phyloP scores from a whole-genome alignment of 225 moss, liverwort and hornwort species.

The Lunularia cruciata region DNA sequence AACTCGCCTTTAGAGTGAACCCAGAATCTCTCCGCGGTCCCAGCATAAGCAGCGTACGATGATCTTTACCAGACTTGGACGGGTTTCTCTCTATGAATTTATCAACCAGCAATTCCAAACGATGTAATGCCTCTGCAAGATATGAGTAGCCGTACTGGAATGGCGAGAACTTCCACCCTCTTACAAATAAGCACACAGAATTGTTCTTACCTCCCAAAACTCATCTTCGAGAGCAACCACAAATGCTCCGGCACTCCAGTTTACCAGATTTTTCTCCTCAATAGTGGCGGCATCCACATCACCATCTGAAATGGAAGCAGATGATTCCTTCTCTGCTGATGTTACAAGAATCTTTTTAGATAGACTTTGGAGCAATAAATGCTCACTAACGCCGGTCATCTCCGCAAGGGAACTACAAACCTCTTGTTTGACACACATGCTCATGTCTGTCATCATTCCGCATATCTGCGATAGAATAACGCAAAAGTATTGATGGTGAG shows the following conservation, averaged over 20 bases:
- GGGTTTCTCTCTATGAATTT: too few relatives aligned
- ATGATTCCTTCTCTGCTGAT: constrained; percentile 49
- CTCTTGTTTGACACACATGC: constrained; percentile 74
- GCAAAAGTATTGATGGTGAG: too few relatives aligned
- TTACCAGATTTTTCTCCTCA: constrained; percentile 65
- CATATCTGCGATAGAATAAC: constrained; percentile 70
- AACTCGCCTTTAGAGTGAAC: too few relatives aligned
- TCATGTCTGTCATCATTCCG: constrained; percentile 91
- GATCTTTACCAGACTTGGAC: too few relatives aligned
- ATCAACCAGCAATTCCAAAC: too few relatives aligned
- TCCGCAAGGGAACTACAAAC: constrained; percentile 81
- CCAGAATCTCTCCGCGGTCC: too few relatives aligned
- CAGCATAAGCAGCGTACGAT: too few relatives aligned
- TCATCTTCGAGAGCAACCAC: constrained; percentile 97
- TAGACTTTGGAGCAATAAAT: constrained; percentile 78
- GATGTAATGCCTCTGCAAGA: too few relatives aligned
- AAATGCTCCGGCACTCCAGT: constrained; percentile 93
- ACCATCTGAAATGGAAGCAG: constrained; percentile 39
- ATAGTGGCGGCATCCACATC: constrained; percentile 47
- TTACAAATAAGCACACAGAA: not conserved
- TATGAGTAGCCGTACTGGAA: too few relatives aligned
- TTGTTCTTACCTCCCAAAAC: constrained; percentile 68
- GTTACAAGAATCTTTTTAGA: constrained; percentile 70
- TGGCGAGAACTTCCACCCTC: not conserved
- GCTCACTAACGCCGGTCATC: constrained; percentile 70